Percentiles rank a stretch among this genome's conserved stretches.
phyloP scores from a whole-genome alignment of 164 flowering plant species.

The Pachysandra terminalis region DNA sequence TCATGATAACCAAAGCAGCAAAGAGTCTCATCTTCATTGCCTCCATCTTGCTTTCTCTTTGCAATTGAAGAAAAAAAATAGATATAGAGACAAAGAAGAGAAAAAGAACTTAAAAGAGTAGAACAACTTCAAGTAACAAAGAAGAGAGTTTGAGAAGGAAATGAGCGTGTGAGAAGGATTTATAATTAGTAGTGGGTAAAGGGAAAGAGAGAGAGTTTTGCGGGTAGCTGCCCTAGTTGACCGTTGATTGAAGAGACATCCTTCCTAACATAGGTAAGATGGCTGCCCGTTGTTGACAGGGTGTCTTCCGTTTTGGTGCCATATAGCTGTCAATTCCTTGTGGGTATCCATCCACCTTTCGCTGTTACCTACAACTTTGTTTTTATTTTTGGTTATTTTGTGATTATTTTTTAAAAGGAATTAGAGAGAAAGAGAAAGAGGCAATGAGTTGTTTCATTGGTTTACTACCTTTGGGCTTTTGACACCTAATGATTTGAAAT shows the following conservation, averaged over 20 bases:
- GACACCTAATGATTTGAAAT: too few relatives aligned
- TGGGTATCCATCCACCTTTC: neutral
- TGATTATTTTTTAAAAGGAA: too few relatives aligned
- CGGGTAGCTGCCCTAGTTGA: slow-evolving; percentile 10
- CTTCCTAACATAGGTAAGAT: neutral
- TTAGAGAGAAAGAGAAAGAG: too few relatives aligned
- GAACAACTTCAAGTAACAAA: neutral
- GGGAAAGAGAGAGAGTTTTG: neutral
- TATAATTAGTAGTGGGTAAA: neutral
- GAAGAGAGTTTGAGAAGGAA: neutral
- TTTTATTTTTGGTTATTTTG: too few relatives aligned
- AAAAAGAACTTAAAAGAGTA: neutral
- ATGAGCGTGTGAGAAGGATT: neutral
- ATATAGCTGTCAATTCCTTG: slow-evolving; percentile 5
- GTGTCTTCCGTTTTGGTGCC: slow-evolving; percentile 6
- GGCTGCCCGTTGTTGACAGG: slow-evolving; percentile 12
- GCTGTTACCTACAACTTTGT: neutral
- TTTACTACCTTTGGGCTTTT: too few relatives aligned
- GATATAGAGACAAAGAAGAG: neutral
- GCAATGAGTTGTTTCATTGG: too few relatives aligned
- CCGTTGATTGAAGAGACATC: slow-evolving; percentile 1
- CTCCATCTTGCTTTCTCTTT: slow-evolving; percentile 25
- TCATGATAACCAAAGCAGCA: slow-evolving; percentile 21
- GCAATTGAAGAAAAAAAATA: neutral
- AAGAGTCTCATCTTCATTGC: slow-evolving; percentile 32